Evolutionary conservation across 306 rosid species (phyloP).

Genomic region (Acacia confusa): DNA sequence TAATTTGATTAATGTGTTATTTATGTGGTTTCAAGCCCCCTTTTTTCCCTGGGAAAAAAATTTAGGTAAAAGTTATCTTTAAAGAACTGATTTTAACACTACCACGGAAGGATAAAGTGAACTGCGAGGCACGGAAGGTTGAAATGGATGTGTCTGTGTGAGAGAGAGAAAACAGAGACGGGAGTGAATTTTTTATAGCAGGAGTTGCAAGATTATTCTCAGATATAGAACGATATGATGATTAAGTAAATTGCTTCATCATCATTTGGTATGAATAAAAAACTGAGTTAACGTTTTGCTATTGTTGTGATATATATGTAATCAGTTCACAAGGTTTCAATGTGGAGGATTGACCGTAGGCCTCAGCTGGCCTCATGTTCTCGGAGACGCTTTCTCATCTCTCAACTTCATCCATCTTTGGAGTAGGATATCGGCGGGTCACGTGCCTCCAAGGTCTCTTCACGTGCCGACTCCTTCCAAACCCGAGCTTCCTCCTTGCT

Average conservation of each 20-base stretch:
- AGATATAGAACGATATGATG: no score
- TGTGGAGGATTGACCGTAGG: slow-evolving; percentile 81
- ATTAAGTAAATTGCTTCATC: not conserved
- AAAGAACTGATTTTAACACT: not conserved
- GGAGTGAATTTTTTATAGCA: not conserved
- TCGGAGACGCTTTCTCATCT: slow-evolving; percentile 79
- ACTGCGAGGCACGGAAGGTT: not conserved
- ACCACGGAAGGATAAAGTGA: not conserved
- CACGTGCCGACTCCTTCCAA: slow-evolving; percentile 13
- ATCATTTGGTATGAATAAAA: not conserved
- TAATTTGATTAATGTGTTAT: not conserved
- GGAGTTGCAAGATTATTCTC: not conserved
- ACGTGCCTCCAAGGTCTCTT: slow-evolving; percentile 35
- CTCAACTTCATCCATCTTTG: slow-evolving; percentile 53
- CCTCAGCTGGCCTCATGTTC: slow-evolving; percentile 81
- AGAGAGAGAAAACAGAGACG: not conserved
- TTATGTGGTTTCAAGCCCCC: not conserved
- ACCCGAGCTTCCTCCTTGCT: slow-evolving; percentile 19
- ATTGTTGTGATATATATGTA: not conserved
- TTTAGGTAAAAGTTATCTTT: not conserved
- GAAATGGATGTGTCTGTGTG: no score
- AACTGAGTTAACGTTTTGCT: not conserved
- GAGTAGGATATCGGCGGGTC: slow-evolving; percentile 51
- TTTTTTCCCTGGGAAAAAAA: not conserved
- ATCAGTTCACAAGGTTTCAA: slow-evolving; percentile 64